phyloP scores from a whole-genome alignment of 148 eudicot genomes.

The Salicornia ramosissima region DNA sequence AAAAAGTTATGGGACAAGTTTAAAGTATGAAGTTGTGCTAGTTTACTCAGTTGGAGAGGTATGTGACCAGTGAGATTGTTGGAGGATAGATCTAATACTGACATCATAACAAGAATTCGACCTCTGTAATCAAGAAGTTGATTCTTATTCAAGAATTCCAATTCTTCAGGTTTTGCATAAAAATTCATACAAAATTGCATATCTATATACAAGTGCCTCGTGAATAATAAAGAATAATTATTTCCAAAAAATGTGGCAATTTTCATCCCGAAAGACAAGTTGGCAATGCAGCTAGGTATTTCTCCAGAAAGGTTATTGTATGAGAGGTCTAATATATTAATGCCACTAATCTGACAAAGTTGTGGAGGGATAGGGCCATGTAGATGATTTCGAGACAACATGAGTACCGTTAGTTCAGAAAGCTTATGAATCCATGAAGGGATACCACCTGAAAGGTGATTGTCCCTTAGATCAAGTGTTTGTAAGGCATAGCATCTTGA shows the following conservation, averaged over 20 bases:
- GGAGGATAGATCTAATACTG: constrained; percentile 13
- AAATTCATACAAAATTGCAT: too few species aligned
- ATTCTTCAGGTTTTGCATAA: constrained; percentile 3
- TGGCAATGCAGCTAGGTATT: constrained; percentile 7
- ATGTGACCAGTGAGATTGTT: constrained; percentile 11
- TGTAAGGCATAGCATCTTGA: neutral
- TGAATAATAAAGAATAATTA: too few species aligned
- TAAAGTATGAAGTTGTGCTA: neutral
- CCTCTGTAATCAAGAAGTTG: constrained; percentile 9
- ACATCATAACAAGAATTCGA: neutral
- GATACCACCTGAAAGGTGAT: constrained; percentile 15
- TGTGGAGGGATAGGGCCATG: neutral
- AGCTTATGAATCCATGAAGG: constrained; percentile 19
- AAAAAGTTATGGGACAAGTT: constrained; percentile 25
- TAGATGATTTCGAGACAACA: neutral
- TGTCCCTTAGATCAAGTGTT: constrained; percentile 18
- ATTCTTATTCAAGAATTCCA: constrained; percentile 2
- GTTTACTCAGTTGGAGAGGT: neutral
- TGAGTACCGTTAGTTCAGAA: neutral
- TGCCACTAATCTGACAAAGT: neutral
- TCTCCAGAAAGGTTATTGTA: constrained; percentile 4
- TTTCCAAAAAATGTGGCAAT: neutral
- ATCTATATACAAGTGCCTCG: too few species aligned
- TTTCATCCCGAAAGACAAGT: constrained; percentile 13
- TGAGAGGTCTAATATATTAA: constrained; percentile 18